A percentile compares a stretch with the other conserved stretches of the same genome.
phyloP scores from a whole-genome alignment of 2,329 filamentous ascomycete species.

The Ceratocystis papillata region DNA sequence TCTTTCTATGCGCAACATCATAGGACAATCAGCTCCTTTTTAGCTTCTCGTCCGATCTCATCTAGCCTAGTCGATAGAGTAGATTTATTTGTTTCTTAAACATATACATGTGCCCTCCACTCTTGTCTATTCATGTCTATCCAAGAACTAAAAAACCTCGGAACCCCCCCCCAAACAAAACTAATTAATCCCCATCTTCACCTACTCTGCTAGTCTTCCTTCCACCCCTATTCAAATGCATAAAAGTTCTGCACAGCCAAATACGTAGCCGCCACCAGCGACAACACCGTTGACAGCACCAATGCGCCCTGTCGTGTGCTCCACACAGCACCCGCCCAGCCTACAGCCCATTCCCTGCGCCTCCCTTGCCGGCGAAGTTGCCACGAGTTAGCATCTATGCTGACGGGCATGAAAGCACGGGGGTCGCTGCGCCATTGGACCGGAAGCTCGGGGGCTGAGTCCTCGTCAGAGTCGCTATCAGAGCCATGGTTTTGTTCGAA shows the following conservation, averaged over 20 bases:
- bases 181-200: not conserved
- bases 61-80: not conserved
- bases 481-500: conserved; percentile 14
- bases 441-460: conserved; percentile 24
- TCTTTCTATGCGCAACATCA: no score
- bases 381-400: conserved; percentile 47
- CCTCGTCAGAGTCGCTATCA: not conserved
- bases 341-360: conserved; percentile 39
- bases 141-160: not conserved
- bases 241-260: conserved; percentile 27
- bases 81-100: not conserved
- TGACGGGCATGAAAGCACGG: conserved; percentile 38
- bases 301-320: conserved; percentile 43
- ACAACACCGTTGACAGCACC: conserved; percentile 36
- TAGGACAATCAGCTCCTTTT: not conserved
- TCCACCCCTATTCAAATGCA: conserved; percentile 1
- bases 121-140: not conserved
- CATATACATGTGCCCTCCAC: not conserved
- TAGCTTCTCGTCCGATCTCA: not conserved
- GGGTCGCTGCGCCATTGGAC: conserved; percentile 33
- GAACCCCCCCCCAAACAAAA: not conserved
- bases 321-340: conserved; percentile 46
- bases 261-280: conserved; percentile 37
- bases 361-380: conserved; percentile 39
- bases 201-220: not conserved